Percentiles rank a stretch among this genome's conserved stretches.
phyloP scores from a whole-genome alignment of 192 early-diverging fungal species.

The Backusella circina region DNA sequence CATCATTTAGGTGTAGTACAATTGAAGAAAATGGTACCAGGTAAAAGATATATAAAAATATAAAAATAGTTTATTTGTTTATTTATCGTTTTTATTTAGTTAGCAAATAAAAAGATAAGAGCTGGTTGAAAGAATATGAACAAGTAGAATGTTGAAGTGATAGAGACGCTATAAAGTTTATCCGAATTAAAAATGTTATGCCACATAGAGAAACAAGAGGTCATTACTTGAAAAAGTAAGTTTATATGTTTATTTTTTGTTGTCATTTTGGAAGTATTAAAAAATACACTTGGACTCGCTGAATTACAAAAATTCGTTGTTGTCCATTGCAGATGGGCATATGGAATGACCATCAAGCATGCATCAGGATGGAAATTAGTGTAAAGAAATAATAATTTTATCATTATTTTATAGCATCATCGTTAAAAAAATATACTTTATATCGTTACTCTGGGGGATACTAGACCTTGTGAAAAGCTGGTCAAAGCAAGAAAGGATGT shows the following conservation, averaged over 20 bases:
- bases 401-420: background rate
- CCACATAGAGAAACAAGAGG: background rate
- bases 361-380: slow-evolving; percentile 72
- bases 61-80: slow-evolving; percentile 1
- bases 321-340: slow-evolving; percentile 81
- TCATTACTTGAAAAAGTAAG: background rate
- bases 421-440: slow-evolving; percentile 23
- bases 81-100: background rate
- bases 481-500: slow-evolving; percentile 63
- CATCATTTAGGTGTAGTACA: slow-evolving; percentile 90
- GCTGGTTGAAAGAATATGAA: slow-evolving; percentile 64
- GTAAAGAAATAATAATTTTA: slow-evolving; percentile 30
- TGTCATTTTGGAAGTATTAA: slow-evolving; percentile 12
- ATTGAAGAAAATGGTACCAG: slow-evolving; percentile 64
- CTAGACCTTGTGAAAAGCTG: slow-evolving; percentile 77
- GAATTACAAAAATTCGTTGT: slow-evolving; percentile 66
- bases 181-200: slow-evolving; percentile 38
- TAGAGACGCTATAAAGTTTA: slow-evolving; percentile 38
- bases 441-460: slow-evolving; percentile 87
- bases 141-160: slow-evolving; percentile 67
- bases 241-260: background rate
- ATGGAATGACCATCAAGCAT: slow-evolving; percentile 72
- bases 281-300: slow-evolving; percentile 46
- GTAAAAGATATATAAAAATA: slow-evolving; percentile 20
- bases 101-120: slow-evolving; percentile 22